A percentile compares a stretch with the other conserved stretches of the same genome.
phyloP scores from a whole-genome alignment of 2,329 filamentous ascomycete genomes.

The Cladophialophora psammophila region DNA sequence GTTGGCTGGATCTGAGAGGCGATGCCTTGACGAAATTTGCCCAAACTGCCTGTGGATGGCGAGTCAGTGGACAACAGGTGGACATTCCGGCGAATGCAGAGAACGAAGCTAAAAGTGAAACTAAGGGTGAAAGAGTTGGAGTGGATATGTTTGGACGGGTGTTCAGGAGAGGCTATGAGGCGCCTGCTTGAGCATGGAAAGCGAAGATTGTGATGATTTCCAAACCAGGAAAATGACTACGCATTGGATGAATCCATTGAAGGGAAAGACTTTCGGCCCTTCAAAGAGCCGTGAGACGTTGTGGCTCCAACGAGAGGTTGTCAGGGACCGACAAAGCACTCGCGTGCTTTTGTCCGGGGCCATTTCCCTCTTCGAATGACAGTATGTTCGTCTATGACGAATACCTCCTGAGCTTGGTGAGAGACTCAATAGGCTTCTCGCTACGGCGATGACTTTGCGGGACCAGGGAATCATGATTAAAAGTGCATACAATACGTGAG shows the following conservation, averaged over 20 bases:
- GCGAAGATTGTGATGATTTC: background rate
- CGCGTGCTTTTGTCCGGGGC: background rate
- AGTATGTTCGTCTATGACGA: background rate
- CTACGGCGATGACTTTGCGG: background rate
- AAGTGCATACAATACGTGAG: background rate
- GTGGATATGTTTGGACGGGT: conserved; percentile 65
- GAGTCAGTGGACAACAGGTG: conserved; percentile 70
- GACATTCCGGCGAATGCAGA: conserved; percentile 91
- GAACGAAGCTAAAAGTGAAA: conserved; percentile 94
- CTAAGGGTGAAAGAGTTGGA: conserved; percentile 91
- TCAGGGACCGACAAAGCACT: background rate
- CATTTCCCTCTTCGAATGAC: background rate
- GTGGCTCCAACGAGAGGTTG: background rate
- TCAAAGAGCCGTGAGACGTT: background rate
- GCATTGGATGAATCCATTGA: background rate
- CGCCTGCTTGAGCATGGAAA: conserved; percentile 64
- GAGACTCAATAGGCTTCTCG: background rate
- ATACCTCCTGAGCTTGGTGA: background rate
- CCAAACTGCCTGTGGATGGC: conserved; percentile 85
- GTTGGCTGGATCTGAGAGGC: conserved; percentile 74
- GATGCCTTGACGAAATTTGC: conserved; percentile 78
- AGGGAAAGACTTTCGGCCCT: background rate
- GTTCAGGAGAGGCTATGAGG: conserved; percentile 85
- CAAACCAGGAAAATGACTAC: background rate
- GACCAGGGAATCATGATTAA: background rate